Base-by-base conservation (phyloP, 345 rosid genomes). In the Erysimum cheiranthoides region DNA sequence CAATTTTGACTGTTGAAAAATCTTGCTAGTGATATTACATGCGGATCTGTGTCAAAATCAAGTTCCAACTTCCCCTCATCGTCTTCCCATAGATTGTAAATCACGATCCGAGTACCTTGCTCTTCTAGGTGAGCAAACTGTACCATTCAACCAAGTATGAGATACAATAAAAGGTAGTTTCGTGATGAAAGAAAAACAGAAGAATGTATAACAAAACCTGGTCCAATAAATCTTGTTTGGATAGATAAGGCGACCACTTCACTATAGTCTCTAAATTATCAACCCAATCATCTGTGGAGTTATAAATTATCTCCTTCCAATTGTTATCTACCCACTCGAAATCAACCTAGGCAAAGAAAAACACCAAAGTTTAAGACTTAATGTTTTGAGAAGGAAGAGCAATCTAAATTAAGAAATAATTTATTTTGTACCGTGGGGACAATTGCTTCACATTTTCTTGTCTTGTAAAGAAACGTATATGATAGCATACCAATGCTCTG, bases 61-160 rank as follows among this genome's bases (percentile, higher is more conserved):
- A 92, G 87, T 58, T 92, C 97, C 75, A 85, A 58, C 27, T 75
- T 32, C 32, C 86, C 86, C 53, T 86, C 89, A 17, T 90, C 97
- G 28, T 87, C 96, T 46, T 90, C 94, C 96, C 93, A 92, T 47
- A 92, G 86, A 71, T 92, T 92, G 71, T 90, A 88, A 28, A 88
- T 82, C 43, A 90, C 81, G 16, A 92, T 82, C 28, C 86, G 82
- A 4, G 96, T 88, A 6, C 96, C 93, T 69, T 86, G 88, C 54
- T 80, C 71, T 66, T 69, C 52, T 47, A 86, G 38, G 27, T 11
- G 57, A 72, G 82, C 31, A 79, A 92, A 87, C 97, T 92, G 78
- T 62, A 76, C 16, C 50, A 43, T 30, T 16, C 11, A 31, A 58
- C 43, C 43, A 50, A 18, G 32, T 38, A 57, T 64, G 36, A 71